Percentiles rank a stretch among this genome's conserved stretches.
Conservation (phyloP, 805 yeast genomes). For the Cyberlindnera meyerae region DNA sequence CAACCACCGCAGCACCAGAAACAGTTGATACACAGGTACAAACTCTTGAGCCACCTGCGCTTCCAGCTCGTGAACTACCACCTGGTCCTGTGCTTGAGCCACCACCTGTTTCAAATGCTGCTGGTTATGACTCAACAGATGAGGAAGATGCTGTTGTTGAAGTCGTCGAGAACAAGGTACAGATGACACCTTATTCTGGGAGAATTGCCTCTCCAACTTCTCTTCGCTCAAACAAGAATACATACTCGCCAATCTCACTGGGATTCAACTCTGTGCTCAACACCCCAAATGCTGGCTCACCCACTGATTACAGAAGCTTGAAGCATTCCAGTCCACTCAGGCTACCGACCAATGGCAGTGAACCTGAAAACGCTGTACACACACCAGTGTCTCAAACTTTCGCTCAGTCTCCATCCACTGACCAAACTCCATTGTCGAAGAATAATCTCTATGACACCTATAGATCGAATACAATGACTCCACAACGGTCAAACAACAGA, state of each 20-base stretch:
- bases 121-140: too few relatives aligned
- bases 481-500: background rate
- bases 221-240: conserved; percentile 1
- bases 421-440: conserved; percentile 8
- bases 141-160: background rate
- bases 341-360: too few relatives aligned
- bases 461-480: conserved; percentile 12
- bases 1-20: too few relatives aligned
- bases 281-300: conserved; percentile 1
- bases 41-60: too few relatives aligned
- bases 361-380: too few relatives aligned
- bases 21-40: too few relatives aligned
- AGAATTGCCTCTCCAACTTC: conserved; percentile 16
- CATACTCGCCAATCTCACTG: conserved; percentile 3
- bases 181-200: conserved; percentile 15
- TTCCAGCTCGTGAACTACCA: too few relatives aligned
- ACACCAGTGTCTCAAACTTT: background rate
- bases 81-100: too few relatives aligned
- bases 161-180: conserved; percentile 3
- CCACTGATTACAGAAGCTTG: conserved; percentile 1
- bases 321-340: too few relatives aligned
- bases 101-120: too few relatives aligned
- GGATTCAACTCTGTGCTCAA: conserved; percentile 1
- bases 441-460: conserved; percentile 16
- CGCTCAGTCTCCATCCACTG: conserved; percentile 2